These are phyloP conservation scores for Pugionium cornutum DNA, from an alignment of 345 rosid genomes.

Conservation along the genomic window DNA sequence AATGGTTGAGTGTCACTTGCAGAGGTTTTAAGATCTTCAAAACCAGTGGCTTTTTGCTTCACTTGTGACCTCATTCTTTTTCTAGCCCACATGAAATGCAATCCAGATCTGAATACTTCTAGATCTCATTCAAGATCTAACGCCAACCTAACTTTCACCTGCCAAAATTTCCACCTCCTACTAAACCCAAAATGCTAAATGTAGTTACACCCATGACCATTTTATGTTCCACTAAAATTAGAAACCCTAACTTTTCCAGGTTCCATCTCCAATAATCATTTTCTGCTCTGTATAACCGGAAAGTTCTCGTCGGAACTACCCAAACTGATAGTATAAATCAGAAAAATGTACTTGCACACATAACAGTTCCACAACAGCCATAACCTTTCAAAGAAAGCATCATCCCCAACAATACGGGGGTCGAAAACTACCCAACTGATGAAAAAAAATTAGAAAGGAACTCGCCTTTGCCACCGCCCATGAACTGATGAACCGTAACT, in stretches of 20 bases:
- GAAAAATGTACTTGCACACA: constrained; percentile 8
- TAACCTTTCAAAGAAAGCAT: background rate
- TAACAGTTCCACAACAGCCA: constrained; percentile 6
- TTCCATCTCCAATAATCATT: background rate
- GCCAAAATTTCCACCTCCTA: constrained; percentile 4
- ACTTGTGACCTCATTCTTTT: background rate
- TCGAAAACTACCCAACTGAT: background rate
- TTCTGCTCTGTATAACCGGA: constrained; percentile 1
- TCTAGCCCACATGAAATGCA: background rate
- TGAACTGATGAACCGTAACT: constrained; percentile 47
- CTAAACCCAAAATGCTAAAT: constrained; percentile 1
- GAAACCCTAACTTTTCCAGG: constrained; percentile 1
- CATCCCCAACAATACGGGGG: background rate
- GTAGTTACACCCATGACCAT: background rate
- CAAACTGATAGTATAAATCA: background rate
- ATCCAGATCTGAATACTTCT: constrained; percentile 11
- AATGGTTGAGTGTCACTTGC: background rate
- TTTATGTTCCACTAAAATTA: background rate
- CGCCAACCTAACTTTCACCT: constrained; percentile 20
- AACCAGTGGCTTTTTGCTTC: constrained; percentile 1
- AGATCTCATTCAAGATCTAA: constrained; percentile 27
- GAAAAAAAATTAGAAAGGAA: background rate
- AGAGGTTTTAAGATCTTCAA: background rate
- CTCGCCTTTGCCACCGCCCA: constrained; percentile 55
- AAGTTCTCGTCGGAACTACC: background rate